phyloP scores from a whole-genome alignment of 306 rosid species.

The Dalbergia oliveri region DNA sequence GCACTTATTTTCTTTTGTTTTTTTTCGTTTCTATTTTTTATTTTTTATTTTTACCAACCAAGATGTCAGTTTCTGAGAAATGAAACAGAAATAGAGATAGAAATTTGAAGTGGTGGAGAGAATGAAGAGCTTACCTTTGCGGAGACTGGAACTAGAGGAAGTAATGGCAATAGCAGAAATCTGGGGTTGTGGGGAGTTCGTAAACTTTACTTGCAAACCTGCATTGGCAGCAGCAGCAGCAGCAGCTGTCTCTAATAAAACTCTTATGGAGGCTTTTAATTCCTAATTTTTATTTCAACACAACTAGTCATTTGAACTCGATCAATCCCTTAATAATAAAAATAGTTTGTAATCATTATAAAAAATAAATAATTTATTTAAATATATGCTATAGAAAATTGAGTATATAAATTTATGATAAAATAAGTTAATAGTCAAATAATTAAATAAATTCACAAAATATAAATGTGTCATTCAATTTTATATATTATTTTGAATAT shows the following conservation, averaged over 20 bases:
- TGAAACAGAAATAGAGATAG: conserved; percentile 34
- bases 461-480: too few relatives aligned
- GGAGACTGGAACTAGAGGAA: conserved; percentile 9
- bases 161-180: conserved; percentile 49
- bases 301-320: conserved; percentile 20
- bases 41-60: background rate
- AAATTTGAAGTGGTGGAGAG: background rate
- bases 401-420: too few relatives aligned
- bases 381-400: too few relatives aligned
- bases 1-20: background rate
- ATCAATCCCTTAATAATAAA: too few relatives aligned
- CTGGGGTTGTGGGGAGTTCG: conserved; percentile 41
- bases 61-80: conserved; percentile 41
- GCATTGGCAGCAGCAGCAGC: conserved; percentile 8
- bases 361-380: too few relatives aligned
- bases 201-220: background rate
- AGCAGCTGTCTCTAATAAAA: background rate
- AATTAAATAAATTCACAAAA: too few relatives aligned
- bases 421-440: too few relatives aligned
- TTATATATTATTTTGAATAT: too few relatives aligned
- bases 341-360: too few relatives aligned
- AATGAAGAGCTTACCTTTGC: conserved; percentile 50
- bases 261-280: conserved; percentile 7
- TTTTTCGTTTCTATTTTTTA: background rate
- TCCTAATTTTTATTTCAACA: background rate